Evolutionary conservation across 73 alveolate species (phyloP).

Genomic region (Tetrahymena thermophila): DNA sequence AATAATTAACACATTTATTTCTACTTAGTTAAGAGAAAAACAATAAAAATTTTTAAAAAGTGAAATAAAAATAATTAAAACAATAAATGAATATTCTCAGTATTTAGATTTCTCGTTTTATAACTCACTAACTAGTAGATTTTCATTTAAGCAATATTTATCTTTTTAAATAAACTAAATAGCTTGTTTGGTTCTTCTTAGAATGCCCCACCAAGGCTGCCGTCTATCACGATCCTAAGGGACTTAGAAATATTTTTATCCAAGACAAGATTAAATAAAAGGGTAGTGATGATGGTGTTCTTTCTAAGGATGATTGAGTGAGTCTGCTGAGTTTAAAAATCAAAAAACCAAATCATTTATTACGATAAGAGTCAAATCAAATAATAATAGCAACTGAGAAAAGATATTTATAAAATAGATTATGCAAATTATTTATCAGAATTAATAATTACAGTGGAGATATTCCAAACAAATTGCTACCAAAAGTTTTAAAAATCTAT

Average conservation of each 20-base stretch:
- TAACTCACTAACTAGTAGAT: too few relatives aligned
- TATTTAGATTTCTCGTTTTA: neutral
- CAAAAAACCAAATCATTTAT: neutral
- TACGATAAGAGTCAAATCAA: neutral
- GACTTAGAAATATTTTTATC: slow-evolving; percentile 28
- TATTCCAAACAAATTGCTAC: neutral
- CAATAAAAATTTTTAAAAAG: neutral
- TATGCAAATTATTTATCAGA: neutral
- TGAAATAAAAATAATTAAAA: too few relatives aligned
- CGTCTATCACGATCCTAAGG: slow-evolving; percentile 23
- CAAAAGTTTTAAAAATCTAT: neutral
- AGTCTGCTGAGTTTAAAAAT: neutral
- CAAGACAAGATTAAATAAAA: slow-evolving; percentile 11
- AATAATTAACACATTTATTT: neutral
- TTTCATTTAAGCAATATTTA: neutral
- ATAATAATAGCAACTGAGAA: neutral
- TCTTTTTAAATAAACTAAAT: neutral
- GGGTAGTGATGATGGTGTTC: slow-evolving; percentile 2
- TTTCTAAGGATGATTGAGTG: neutral
- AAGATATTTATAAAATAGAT: neutral
- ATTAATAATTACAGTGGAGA: neutral
- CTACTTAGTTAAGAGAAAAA: neutral
- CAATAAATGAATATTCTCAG: neutral
- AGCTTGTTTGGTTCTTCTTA: slow-evolving; percentile 41
- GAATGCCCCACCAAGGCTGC: slow-evolving; percentile 46